Conservation (phyloP, 2,329 filamentous ascomycete species). For the Neobulgaria alba region DNA sequence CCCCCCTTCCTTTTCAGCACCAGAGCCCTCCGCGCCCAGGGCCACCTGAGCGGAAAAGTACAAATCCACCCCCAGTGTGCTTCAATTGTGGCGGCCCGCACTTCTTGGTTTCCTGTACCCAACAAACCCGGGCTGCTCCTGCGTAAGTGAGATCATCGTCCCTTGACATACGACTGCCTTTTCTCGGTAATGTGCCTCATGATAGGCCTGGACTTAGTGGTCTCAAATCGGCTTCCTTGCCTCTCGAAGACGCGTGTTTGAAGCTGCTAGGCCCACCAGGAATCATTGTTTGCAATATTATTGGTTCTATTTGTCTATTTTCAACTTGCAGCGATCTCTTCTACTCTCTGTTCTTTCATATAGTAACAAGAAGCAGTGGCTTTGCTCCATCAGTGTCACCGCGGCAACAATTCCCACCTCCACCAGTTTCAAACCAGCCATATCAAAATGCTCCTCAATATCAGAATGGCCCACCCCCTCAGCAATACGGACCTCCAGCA, state of each 20-base stretch:
- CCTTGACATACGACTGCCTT: too few species aligned
- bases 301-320: too few species aligned
- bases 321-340: too few species aligned
- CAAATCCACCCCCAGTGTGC: conserved; percentile 33
- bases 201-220: too few species aligned
- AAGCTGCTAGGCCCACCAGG: too few species aligned
- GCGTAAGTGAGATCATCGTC: conserved; percentile 40
- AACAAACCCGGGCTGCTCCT: conserved; percentile 39
- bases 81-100: conserved; percentile 48
- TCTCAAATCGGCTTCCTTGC: too few species aligned
- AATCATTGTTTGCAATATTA: too few species aligned
- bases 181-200: too few species aligned
- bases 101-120: conserved; percentile 45
- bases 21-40: conserved; percentile 9
- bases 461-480: conserved; percentile 14
- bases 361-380: conserved; percentile 13
- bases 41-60: conserved; percentile 9
- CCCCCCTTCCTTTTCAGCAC: conserved; percentile 7
- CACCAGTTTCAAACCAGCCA: conserved; percentile 14
- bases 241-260: too few species aligned
- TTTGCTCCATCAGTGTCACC: conserved; percentile 13
- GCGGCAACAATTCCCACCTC: conserved; percentile 20
- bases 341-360: too few species aligned
- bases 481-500: conserved; percentile 17
- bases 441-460: conserved; percentile 16